Evolutionary conservation across 148 eudicot genomes (phyloP), one percentile per base, ranked within the genome.

Genomic region (Chenopodium berlandieri): DNA sequence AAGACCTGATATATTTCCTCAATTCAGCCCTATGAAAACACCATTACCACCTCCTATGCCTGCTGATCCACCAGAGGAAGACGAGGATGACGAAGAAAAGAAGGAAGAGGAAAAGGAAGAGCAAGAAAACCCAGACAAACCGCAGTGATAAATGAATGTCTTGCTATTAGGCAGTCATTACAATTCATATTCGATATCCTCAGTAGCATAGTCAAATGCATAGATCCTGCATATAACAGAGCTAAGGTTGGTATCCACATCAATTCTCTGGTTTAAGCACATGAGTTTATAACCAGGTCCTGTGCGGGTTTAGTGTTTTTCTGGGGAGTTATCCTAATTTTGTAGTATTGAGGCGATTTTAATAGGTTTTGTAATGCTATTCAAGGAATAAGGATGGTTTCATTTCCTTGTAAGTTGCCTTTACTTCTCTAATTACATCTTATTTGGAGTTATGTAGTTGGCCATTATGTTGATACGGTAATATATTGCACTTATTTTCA

Each of bases 41-140:
- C 98, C 98, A 65, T 89, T 94, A 83, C 98, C 98, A 25, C 93
- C 97, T n/a, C 97, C 97, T 31, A 60, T 92, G 91, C 97, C 98
- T 67, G 85, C 86, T 46, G 98, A 94, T 78, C 98, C 98, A 76
- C 95, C 95, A 0, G 90, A 86, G 81, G 91, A 90, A 83, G 95
- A 92, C 0, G 98, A 94, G 76, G 94, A 92, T 34, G 97, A 91
- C 46, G 95, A 92, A 69, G 97, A 90, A 77, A 86, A 91, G 76
- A 80, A 89, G 77, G 82, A 83, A 60, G 83, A 87, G 82, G 87
- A 90, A 32, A 77, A 86, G 82, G 90, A 89, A 70, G 85, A 84
- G 67, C 83, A 82, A 25, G 91, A 90, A 25, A 85, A 86, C 73
- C 91, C 92, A 11, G 88, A 87, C 19, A 64, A 78, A 14, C 48